Base-by-base conservation (phyloP, 2,329 filamentous ascomycete species). In the Pseudocercospora macadamiae region DNA sequence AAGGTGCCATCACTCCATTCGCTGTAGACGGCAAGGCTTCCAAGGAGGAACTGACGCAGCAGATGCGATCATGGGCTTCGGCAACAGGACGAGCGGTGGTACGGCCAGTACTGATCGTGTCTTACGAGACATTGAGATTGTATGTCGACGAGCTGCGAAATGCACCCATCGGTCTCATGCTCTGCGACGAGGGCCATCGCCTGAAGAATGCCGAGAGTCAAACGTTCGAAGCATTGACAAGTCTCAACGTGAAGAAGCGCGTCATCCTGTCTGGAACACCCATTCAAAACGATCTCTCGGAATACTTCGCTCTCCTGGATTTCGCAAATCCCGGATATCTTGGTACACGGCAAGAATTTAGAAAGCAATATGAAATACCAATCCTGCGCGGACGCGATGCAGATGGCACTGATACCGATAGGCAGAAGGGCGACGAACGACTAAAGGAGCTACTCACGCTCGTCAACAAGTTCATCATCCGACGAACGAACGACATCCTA, bases 381-480 rank as follows among this genome's bases (percentile, higher is more conserved):
- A 99, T 99, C 70, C 79, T 97, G 23, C 87, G 89, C 55, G 93
- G 95, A 47, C 89, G 95, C 68, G 95, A 99, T 75, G 92, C 95
- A 12, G 90, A 89, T 66, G 95, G 93, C 4, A 88, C 89, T 3
- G 92, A 96, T 64, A 83, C 84, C 42, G 92, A 97, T 54, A 85
- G 90, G 28, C 82, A 91, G 72, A 89, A 87, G 65, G 95, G 95
- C 7, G 90, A 96, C 65, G 88, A 93, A 68, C 87, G 92, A 53
- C 84, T 96, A 18, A 81, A 82, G 3, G 93, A 96, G 69, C 83
- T 99, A 12, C 85, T 96, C 2, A 80, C 81, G 2, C 80, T 96
- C 44, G 95, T 99, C 71, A 99, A 97, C 79, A 97, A 96, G 71
- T 99, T 99, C 77, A 96, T 99, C 73, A 99, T 99, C 68, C 89